Conservation (phyloP, 768 basidiomycete species). For the Mycena latifolia region DNA sequence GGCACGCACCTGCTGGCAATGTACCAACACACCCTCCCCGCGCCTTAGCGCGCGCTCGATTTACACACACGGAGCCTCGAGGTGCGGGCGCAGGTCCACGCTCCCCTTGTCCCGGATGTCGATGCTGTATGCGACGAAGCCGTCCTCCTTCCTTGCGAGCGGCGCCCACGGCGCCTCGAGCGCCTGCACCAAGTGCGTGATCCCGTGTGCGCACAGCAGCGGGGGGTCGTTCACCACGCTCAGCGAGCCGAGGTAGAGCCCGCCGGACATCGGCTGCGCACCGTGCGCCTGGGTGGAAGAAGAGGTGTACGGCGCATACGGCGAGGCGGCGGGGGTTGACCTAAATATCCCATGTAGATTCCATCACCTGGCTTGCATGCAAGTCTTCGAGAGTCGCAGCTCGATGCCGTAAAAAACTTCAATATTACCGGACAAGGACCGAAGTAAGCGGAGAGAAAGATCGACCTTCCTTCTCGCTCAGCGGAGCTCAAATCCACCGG, state of each 20-base stretch:
- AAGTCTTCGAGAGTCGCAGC: no score
- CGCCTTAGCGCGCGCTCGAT: conserved; percentile 72
- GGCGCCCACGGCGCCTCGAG: conserved; percentile 76
- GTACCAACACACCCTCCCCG: conserved; percentile 79
- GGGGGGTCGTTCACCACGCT: conserved; percentile 69
- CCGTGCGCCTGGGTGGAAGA: conserved; percentile 5
- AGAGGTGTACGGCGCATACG: conserved; percentile 36
- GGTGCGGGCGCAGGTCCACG: conserved; percentile 75
- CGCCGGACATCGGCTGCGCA: conserved; percentile 49
- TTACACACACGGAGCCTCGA: conserved; percentile 75
- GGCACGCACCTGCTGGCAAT: conserved; percentile 81
- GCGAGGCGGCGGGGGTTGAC: conserved; percentile 25
- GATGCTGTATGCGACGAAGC: conserved; percentile 71
- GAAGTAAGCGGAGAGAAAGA: no score
- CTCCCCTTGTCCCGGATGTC: conserved; percentile 72
- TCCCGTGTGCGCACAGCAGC: conserved; percentile 59
- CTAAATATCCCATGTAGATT: no score
- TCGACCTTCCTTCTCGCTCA: no score
- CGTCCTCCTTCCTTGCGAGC: conserved; percentile 52
- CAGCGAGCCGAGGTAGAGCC: conserved; percentile 77
- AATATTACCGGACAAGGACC: no score
- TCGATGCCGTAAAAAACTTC: no score
- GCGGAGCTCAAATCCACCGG: no score
- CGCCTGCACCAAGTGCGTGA: conserved; percentile 72
- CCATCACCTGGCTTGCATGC: no score